phyloP scores from a whole-genome alignment of 345 rosid species.

The Cardamine occulta region DNA sequence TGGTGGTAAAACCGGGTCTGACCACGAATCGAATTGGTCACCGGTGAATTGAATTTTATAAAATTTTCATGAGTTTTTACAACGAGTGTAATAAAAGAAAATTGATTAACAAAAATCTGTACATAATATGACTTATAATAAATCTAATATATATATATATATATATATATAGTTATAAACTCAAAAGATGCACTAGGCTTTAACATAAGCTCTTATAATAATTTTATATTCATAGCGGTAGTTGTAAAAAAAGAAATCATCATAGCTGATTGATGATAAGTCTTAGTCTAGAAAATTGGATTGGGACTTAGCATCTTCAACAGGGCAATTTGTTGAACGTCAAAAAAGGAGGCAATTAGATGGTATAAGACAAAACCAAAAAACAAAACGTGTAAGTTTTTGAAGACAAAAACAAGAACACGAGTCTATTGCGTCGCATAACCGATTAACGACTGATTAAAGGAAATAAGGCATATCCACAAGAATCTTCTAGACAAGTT shows the following conservation, averaged over 20 bases:
- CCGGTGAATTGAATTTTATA: neutral
- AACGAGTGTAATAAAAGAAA: too few relatives aligned
- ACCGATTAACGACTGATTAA: conserved; percentile 13
- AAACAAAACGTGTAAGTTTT: neutral
- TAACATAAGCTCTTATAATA: neutral
- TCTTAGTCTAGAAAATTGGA: neutral
- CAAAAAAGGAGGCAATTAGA: neutral
- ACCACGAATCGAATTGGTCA: neutral
- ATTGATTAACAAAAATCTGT: too few relatives aligned
- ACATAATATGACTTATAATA: too few relatives aligned
- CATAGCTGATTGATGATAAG: neutral
- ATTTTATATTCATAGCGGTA: neutral
- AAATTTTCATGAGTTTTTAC: too few relatives aligned
- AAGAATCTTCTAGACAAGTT: conserved; percentile 30
- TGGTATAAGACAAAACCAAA: neutral
- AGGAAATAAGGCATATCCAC: conserved; percentile 28
- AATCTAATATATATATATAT: too few relatives aligned
- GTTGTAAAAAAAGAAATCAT: neutral
- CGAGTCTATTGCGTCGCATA: conserved; percentile 32
- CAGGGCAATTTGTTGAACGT: neutral
- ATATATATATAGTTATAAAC: neutral
- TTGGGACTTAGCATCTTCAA: neutral
- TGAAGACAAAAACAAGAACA: neutral
- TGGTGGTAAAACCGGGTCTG: neutral
- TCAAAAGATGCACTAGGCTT: neutral